Conservation (phyloP, 116 monocot species). For the Zostera marina region DNA sequence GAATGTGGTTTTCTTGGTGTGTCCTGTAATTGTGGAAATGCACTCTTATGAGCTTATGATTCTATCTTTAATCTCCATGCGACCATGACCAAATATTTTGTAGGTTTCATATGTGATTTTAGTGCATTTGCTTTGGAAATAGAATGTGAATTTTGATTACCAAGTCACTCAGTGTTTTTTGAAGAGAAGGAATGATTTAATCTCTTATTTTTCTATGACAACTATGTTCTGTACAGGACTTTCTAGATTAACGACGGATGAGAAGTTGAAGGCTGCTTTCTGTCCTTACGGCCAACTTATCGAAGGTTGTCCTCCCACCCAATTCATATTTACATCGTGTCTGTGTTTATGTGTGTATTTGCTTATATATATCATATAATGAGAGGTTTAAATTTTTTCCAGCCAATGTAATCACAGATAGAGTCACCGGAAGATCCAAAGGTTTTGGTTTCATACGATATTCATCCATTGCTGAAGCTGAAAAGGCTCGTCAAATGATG, state of each 20-base stretch:
- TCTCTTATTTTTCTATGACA: neutral
- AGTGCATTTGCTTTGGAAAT: too few species aligned
- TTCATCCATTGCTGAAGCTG: slow-evolving; percentile 61
- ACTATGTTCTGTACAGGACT: slow-evolving; percentile 10
- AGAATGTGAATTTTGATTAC: neutral
- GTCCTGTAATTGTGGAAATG: too few species aligned
- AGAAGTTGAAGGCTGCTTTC: slow-evolving; percentile 64
- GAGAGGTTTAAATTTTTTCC: slow-evolving; percentile 3
- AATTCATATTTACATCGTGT: neutral
- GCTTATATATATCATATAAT: neutral
- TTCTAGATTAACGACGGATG: slow-evolving; percentile 68
- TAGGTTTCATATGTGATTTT: too few species aligned
- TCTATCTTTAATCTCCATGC: too few species aligned
- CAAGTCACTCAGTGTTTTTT: neutral
- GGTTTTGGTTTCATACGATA: slow-evolving; percentile 74
- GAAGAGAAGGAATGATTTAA: neutral
- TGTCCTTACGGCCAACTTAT: slow-evolving; percentile 47
- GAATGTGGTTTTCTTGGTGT: too few species aligned
- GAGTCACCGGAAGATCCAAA: slow-evolving; percentile 76
- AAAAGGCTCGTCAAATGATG: slow-evolving; percentile 66
- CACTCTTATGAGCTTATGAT: too few species aligned
- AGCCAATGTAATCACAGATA: slow-evolving; percentile 81
- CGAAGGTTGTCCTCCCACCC: slow-evolving; percentile 36
- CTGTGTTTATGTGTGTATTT: neutral
- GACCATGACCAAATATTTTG: too few species aligned